A percentile compares a stretch with the other conserved stretches of the same genome.
Evolutionary conservation across 2,329 filamentous ascomycete species (phyloP).

Genomic region (Orbilia brochopaga): DNA sequence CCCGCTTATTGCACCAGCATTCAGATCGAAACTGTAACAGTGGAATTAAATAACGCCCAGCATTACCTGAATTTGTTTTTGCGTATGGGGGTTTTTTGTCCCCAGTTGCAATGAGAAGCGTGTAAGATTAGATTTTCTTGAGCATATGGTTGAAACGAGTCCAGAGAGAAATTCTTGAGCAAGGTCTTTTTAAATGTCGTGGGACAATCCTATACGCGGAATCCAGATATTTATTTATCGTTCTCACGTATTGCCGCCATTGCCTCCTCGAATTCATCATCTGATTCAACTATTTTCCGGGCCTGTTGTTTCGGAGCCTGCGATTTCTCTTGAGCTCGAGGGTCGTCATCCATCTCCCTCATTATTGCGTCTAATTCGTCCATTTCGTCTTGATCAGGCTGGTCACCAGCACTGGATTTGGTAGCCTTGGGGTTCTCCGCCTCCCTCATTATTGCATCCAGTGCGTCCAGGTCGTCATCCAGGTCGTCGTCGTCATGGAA

Average conservation of each 20-base stretch:
- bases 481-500: slow-evolving; percentile 56
- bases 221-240: slow-evolving; percentile 7
- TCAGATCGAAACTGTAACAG: slow-evolving; percentile 32
- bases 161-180: background rate
- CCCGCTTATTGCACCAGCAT: slow-evolving; percentile 35
- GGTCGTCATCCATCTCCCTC: slow-evolving; percentile 59
- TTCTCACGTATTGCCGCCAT: slow-evolving; percentile 70
- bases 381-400: slow-evolving; percentile 53
- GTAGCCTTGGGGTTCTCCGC: slow-evolving; percentile 1
- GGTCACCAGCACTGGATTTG: slow-evolving; percentile 1
- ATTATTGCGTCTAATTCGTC: slow-evolving; percentile 65
- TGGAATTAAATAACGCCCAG: background rate
- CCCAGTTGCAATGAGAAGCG: slow-evolving; percentile 1
- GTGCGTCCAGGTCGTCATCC: slow-evolving; percentile 55
- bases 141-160: background rate
- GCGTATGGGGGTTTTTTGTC: background rate
- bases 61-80: background rate
- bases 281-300: slow-evolving; percentile 10
- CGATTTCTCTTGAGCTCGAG: slow-evolving; percentile 1
- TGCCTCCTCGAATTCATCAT: slow-evolving; percentile 66
- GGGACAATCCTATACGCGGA: background rate
- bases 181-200: background rate
- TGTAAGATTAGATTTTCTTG: slow-evolving; percentile 13
- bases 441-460: slow-evolving; percentile 51
- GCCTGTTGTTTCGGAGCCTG: background rate